Percentiles rank a stretch among this genome's conserved stretches.
These are phyloP conservation scores for Aegilops bicornis DNA, from an alignment of 176 grass and related monocot species.

Conservation along the genomic window DNA sequence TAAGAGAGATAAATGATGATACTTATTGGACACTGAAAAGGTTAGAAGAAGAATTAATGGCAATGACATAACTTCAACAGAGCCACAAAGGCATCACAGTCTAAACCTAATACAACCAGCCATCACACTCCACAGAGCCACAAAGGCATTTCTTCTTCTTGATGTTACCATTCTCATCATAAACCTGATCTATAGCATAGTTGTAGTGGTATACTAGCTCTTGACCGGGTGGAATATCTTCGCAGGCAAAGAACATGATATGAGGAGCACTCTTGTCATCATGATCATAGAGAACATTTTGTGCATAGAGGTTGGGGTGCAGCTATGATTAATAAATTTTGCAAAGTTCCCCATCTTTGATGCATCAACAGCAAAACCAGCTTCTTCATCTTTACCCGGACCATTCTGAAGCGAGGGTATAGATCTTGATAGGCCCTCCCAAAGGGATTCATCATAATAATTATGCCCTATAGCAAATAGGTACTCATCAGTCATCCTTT, in stretches of 20 bases:
- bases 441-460: constrained; percentile 71
- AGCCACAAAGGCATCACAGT: constrained; percentile 5
- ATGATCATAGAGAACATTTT: constrained; percentile 79
- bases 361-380: constrained; percentile 66
- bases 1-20: neutral
- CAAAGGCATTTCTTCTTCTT: constrained; percentile 83
- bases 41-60: neutral
- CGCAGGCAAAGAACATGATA: constrained; percentile 77
- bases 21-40: neutral
- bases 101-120: constrained; percentile 71
- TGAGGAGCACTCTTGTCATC: constrained; percentile 65
- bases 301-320: constrained; percentile 73
- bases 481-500: constrained; percentile 67
- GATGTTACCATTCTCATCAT: constrained; percentile 76
- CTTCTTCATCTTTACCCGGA: constrained; percentile 25
- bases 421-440: constrained; percentile 72
- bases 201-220: constrained; percentile 82
- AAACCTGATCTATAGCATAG: constrained; percentile 69
- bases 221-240: constrained; percentile 59
- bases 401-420: constrained; percentile 72
- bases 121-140: constrained; percentile 62
- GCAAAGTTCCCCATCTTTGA: constrained; percentile 68
- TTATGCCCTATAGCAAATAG: constrained; percentile 78
- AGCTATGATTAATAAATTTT: constrained; percentile 81
- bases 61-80: constrained; percentile 16